phyloP scores from a whole-genome alignment of 345 rosid species.

The Eucalyptus regnans region DNA sequence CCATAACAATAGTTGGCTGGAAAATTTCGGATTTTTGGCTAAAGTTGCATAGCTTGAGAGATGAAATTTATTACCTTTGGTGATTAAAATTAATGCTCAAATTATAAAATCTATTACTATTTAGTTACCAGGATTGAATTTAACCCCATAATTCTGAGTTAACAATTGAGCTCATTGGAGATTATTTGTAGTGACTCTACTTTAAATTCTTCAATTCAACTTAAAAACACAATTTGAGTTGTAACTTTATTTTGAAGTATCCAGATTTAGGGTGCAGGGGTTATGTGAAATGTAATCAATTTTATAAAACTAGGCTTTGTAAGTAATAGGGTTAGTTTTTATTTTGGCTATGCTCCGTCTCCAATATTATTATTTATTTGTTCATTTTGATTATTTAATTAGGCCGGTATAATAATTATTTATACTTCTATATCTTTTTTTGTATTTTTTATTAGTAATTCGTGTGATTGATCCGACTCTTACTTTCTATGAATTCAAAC shows the following conservation, averaged over 20 bases:
- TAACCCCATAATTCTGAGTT: neutral
- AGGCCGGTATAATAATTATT: too few species aligned
- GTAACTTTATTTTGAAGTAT: too few species aligned
- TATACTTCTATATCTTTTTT: too few species aligned
- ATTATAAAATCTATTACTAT: neutral
- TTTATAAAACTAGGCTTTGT: too few species aligned
- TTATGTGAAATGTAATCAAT: too few species aligned
- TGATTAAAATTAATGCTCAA: neutral
- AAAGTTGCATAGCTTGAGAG: neutral
- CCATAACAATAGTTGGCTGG: neutral
- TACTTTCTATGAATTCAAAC: neutral
- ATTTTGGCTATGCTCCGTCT: neutral
- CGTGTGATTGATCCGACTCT: neutral
- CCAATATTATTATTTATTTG: neutral
- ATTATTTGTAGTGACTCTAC: too few species aligned
- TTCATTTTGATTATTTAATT: too few species aligned
- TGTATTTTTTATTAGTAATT: too few species aligned
- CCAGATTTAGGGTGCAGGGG: too few species aligned
- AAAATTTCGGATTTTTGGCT: neutral
- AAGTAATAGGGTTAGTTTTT: too few species aligned
- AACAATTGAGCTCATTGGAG: neutral
- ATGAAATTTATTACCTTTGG: neutral
- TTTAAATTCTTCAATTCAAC: too few species aligned
- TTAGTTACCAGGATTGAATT: neutral
- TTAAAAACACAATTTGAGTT: too few species aligned